Evolutionary conservation across 2,329 filamentous ascomycete genomes (phyloP).

Genomic region (Aspergillus novofumigatus): DNA sequence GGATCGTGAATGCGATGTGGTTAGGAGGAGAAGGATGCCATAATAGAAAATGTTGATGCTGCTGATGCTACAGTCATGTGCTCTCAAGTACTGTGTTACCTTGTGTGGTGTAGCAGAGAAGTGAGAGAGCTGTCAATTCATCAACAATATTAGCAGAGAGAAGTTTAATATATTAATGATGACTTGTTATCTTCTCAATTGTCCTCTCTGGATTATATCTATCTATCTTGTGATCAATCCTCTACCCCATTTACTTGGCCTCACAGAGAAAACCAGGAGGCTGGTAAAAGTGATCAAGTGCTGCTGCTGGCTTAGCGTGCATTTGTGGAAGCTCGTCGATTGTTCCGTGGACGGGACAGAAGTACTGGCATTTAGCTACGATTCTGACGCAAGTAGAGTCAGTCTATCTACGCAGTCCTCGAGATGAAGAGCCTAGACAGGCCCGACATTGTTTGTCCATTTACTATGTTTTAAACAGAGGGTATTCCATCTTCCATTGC

Average conservation of each 20-base stretch:
- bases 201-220: slow-evolving; percentile 11
- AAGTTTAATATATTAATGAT: neutral
- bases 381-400: neutral
- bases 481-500: neutral
- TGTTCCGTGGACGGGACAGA: slow-evolving; percentile 1
- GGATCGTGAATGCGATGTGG: neutral
- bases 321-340: slow-evolving; percentile 24
- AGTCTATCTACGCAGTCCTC: neutral
- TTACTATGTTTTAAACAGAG: neutral
- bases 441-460: neutral
- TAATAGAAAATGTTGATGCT: neutral
- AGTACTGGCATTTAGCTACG: neutral
- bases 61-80: neutral
- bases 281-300: slow-evolving; percentile 19
- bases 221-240: slow-evolving; percentile 4
- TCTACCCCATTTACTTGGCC: slow-evolving; percentile 14
- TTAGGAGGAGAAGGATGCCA: neutral
- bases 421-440: neutral
- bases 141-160: neutral
- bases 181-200: neutral
- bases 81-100: neutral
- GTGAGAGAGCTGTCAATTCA: neutral
- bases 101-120: neutral
- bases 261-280: slow-evolving; percentile 25
- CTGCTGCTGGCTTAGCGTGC: slow-evolving; percentile 21